Evolutionary conservation across 345 rosid genomes (phyloP).

Genomic region (Moringa oleifera): DNA sequence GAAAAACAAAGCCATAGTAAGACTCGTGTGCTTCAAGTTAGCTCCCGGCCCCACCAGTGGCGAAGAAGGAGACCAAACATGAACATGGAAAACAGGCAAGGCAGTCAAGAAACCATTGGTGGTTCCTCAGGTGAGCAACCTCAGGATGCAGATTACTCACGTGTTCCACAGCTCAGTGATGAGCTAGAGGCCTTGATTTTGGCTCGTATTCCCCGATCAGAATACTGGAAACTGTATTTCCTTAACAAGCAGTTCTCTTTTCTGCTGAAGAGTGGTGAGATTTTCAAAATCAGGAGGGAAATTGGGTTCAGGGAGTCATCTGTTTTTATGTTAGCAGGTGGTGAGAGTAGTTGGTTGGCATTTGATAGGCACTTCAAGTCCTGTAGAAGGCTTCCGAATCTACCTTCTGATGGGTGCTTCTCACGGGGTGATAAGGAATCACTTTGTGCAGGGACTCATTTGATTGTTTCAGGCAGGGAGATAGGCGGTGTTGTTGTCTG

Average conservation of each 20-base stretch:
- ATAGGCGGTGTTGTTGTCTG: slow-evolving; percentile 46
- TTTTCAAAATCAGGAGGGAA: slow-evolving; percentile 61
- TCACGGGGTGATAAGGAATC: slow-evolving; percentile 64
- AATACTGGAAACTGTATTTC: slow-evolving; percentile 56
- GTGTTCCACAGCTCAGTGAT: slow-evolving; percentile 50
- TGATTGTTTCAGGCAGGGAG: slow-evolving; percentile 73
- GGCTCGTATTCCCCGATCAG: slow-evolving; percentile 65
- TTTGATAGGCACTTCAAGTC: slow-evolving; percentile 51
- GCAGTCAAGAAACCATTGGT: slow-evolving; percentile 12
- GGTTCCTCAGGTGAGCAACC: slow-evolving; percentile 38
- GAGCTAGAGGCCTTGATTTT: slow-evolving; percentile 71
- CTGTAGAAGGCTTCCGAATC: slow-evolving; percentile 47
- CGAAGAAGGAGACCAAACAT: slow-evolving; percentile 22
- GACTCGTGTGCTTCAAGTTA: no score
- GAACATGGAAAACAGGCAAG: slow-evolving; percentile 22
- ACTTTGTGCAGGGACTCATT: slow-evolving; percentile 72
- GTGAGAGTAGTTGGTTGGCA: slow-evolving; percentile 67
- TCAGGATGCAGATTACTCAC: slow-evolving; percentile 94
- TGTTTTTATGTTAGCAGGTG: slow-evolving; percentile 64
- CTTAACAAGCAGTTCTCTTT: slow-evolving; percentile 47
- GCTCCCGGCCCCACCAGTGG: no score
- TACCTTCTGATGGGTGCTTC: slow-evolving; percentile 70
- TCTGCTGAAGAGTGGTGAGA: slow-evolving; percentile 60
- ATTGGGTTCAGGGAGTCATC: slow-evolving; percentile 55
- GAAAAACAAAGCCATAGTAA: slow-evolving; percentile 29